phyloP scores from a whole-genome alignment of 306 rosid species.

The Acmispon strigosus region DNA sequence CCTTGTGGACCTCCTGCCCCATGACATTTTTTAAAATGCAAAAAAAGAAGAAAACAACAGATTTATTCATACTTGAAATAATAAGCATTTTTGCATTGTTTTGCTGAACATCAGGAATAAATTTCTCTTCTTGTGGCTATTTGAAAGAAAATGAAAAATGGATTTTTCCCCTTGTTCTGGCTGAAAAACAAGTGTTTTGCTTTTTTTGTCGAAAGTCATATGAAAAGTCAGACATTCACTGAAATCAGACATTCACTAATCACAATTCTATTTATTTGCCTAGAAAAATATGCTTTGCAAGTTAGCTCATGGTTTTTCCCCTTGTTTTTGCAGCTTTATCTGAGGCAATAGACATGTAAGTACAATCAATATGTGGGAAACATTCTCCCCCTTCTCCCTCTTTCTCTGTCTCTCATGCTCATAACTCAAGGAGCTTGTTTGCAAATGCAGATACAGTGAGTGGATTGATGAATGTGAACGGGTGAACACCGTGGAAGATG shows the following conservation, averaged over 20 bases:
- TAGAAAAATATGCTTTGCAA: too few species aligned
- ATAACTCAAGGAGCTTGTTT: constrained; percentile 3
- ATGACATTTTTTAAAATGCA: neutral
- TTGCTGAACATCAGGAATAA: neutral
- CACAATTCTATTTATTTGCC: neutral
- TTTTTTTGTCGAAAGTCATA: too few species aligned
- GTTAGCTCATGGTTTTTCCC: neutral
- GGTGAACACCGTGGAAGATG: constrained; percentile 75
- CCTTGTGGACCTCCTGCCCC: neutral
- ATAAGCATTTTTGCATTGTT: neutral
- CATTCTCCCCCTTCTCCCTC: neutral
- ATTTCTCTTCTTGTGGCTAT: neutral
- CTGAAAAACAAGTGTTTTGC: neutral
- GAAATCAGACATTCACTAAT: neutral
- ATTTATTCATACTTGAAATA: neutral
- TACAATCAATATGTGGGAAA: neutral
- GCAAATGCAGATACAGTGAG: constrained; percentile 73
- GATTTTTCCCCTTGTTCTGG: too few species aligned
- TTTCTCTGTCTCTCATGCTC: neutral
- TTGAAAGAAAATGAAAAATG: neutral
- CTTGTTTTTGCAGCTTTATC: constrained; percentile 58
- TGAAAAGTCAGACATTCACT: too few species aligned
- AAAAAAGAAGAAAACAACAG: neutral
- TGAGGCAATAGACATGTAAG: constrained; percentile 88
- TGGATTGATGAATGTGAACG: constrained; percentile 96